A percentile compares a stretch with the other conserved stretches of the same genome.
These are phyloP conservation scores for Phytopythium oedochilum DNA, from an alignment of 352 stramenopile genomes.

Conservation along the genomic window DNA sequence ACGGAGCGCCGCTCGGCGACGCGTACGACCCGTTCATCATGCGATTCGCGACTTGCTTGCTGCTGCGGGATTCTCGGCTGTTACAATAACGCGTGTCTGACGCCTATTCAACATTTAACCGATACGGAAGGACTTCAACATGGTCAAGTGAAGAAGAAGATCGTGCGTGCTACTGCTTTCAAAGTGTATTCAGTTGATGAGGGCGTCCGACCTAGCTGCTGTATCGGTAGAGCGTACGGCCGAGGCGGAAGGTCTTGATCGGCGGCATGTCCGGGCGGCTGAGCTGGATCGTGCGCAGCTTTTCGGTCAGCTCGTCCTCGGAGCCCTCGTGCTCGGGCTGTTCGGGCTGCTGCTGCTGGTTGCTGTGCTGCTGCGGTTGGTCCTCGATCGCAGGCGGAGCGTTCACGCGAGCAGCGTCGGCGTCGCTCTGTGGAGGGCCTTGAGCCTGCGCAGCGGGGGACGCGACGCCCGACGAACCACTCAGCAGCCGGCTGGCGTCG, in stretches of 20 bases:
- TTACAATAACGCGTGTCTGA: neutral
- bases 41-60: neutral
- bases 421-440: neutral
- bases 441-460: neutral
- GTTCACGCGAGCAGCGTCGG: neutral
- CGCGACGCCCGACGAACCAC: neutral
- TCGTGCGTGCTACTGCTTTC: no score
- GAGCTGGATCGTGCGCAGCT: constrained; percentile 65
- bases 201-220: neutral
- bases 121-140: no score
- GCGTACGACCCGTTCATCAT: constrained; percentile 3
- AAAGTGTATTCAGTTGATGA: neutral
- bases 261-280: constrained; percentile 47
- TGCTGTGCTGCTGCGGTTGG: neutral
- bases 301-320: constrained; percentile 57
- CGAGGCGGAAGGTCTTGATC: constrained; percentile 36
- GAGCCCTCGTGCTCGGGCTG: constrained; percentile 21
- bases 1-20: constrained; percentile 1
- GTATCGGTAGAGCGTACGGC: constrained; percentile 1
- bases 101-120: no score
- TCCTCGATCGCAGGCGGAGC: neutral
- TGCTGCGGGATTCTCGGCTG: neutral
- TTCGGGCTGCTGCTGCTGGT: constrained; percentile 1
- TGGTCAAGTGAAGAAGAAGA: no score
- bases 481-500: neutral